Evolutionary conservation across 352 stramenopile species (phyloP), one percentile per base, ranked within the genome.

Genomic region (Globisporangium sylvaticum): DNA sequence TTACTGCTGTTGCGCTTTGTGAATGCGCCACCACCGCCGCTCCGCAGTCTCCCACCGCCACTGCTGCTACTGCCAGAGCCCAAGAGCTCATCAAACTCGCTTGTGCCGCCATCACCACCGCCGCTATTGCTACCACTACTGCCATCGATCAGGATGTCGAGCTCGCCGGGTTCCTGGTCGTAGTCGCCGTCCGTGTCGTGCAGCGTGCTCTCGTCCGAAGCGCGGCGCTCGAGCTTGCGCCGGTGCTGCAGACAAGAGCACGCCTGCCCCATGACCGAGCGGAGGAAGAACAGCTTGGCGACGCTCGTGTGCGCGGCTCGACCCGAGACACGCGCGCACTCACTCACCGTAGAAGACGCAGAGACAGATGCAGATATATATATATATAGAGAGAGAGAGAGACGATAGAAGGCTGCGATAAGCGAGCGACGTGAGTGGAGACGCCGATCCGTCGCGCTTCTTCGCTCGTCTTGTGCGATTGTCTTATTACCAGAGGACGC

Each of bases 241-340:
- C 76, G 74, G 29, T 89, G 82, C 59, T 91, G 74, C 67, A 89
- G 62, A 67, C 87, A 95, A 63, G 87, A 91, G 69, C 87, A 95
- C 66, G 79, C 67, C 68, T 91, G 83, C 37, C 85, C 83, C 87
- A 94, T 94, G 18, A 42, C 32, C 25, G 65, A 64, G 48, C 58
- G 46, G 31, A 65, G 34, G 46, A 53, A 42, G 32, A 69, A 58
- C 29, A 44, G 44, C 55, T n/a, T 60, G 29, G 55, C 53, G 53
- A 58, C 53, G 52, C 29, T 60, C 37, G 27, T 25, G 12, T 52
- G 42, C 42, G 37, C 24, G 12, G 37, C 14, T 37, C 29, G 22
- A 9, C 55, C 24, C 31, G 6, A 48, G 29, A 37, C 24, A 39
- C 37, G 42, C 58, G 32, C 27, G 6, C 31, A 42, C 25, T 58